phyloP scores from a whole-genome alignment of 179 eudicot genomes.

The Dionaea muscipula region DNA sequence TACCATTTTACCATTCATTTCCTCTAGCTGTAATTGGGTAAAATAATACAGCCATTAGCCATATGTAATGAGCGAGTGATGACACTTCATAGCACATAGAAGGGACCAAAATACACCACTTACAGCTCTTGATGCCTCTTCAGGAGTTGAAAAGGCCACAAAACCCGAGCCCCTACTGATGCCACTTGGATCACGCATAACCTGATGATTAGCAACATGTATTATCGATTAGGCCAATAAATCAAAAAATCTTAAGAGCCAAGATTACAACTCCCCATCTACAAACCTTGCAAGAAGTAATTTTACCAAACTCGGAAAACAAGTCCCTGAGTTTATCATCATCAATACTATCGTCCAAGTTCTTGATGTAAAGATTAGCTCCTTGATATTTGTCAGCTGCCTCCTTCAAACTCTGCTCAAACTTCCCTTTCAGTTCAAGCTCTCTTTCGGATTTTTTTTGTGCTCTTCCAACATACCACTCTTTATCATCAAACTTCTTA shows the following conservation, averaged over 20 bases:
- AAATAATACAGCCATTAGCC: not conserved
- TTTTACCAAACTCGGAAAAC: conserved; percentile 44
- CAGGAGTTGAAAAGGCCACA: conserved; percentile 57
- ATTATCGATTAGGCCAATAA: not conserved
- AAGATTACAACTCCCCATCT: not conserved
- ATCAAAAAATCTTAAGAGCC: not conserved
- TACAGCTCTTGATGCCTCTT: conserved; percentile 66
- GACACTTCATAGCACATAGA: not conserved
- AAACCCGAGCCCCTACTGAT: conserved; percentile 65
- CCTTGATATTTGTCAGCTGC: conserved; percentile 57
- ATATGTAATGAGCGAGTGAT: not conserved
- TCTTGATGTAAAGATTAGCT: conserved; percentile 45
- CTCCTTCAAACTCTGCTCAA: conserved; percentile 51
- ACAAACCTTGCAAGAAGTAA: conserved; percentile 56
- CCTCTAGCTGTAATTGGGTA: conserved; percentile 31
- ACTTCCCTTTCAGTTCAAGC: conserved; percentile 37
- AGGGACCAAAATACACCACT: conserved; percentile 9
- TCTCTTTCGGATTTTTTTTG: conserved; percentile 68
- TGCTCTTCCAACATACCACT: conserved; percentile 66
- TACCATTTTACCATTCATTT: conserved; percentile 70
- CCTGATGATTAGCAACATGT: conserved; percentile 14
- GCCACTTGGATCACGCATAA: conserved; percentile 67
- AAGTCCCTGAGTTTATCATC: conserved; percentile 57
- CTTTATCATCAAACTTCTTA: conserved; percentile 44
- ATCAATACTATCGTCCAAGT: conserved; percentile 55